A percentile compares a stretch with the other conserved stretches of the same genome.
Evolutionary conservation across 75 land plant genomes (phyloP).

Genomic region (Cupressus sempervirens): DNA sequence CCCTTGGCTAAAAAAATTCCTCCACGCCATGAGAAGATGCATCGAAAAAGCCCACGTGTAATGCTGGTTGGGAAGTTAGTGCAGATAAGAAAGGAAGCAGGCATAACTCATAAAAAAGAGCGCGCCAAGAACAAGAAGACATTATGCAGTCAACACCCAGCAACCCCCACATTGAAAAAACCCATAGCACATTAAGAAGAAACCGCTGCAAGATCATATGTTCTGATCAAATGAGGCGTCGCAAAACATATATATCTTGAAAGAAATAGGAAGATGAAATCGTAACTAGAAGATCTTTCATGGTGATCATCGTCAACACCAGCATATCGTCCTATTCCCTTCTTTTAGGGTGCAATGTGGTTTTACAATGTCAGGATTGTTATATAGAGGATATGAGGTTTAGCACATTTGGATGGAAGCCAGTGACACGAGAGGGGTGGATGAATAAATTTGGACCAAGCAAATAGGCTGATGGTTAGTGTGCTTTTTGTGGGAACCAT

Average conservation of each 20-base stretch:
- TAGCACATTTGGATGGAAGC: background rate
- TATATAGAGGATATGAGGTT: background rate
- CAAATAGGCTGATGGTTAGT: background rate
- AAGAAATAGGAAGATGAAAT: background rate
- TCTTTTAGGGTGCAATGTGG: background rate
- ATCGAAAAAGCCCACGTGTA: no score
- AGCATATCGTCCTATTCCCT: background rate
- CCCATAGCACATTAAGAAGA: no score
- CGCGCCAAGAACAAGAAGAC: no score
- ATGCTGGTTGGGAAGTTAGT: no score
- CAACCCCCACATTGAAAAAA: no score
- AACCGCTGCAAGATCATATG: background rate
- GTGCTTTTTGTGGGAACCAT: no score
- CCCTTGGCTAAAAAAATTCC: no score
- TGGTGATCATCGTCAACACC: background rate
- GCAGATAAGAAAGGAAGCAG: no score
- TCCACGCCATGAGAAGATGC: no score
- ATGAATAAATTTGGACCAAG: conserved; percentile 2
- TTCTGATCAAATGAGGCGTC: background rate
- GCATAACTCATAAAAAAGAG: no score
- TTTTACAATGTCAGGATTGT: conserved; percentile 4
- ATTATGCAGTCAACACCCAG: no score
- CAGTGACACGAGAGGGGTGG: background rate
- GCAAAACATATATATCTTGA: background rate
- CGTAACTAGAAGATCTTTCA: background rate